phyloP scores from a whole-genome alignment of 2,329 filamentous ascomycete species.

The Aspergillus quadricinctus region DNA sequence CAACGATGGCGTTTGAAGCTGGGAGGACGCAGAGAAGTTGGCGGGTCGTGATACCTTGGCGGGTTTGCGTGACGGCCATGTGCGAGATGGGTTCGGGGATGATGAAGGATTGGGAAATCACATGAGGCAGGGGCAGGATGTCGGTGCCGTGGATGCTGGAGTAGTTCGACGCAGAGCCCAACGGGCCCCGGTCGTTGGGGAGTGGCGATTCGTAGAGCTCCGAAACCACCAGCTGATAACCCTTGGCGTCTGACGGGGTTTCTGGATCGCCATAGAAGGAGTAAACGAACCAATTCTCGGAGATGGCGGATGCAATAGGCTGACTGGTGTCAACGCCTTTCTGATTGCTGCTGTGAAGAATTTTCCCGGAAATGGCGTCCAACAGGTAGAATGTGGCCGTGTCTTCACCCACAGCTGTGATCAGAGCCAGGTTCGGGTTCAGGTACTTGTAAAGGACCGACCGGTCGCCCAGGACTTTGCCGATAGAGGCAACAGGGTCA shows the following conservation, averaged over 20 bases:
- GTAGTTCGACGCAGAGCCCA: conserved; percentile 66
- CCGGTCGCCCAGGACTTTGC: conserved; percentile 84
- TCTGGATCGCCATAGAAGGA: conserved; percentile 61
- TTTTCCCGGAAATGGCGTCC: conserved; percentile 77
- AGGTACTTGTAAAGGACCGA: conserved; percentile 97
- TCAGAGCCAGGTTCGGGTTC: conserved; percentile 76
- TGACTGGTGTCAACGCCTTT: conserved; percentile 68
- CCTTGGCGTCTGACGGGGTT: conserved; percentile 57
- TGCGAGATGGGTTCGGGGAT: conserved; percentile 73
- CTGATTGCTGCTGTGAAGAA: conserved; percentile 69
- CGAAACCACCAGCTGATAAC: conserved; percentile 78
- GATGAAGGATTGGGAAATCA: conserved; percentile 75
- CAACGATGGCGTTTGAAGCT: conserved; percentile 67
- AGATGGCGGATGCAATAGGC: conserved; percentile 70
- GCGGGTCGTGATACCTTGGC: conserved; percentile 83
- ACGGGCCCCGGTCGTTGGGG: conserved; percentile 77
- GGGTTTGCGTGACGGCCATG: conserved; percentile 80
- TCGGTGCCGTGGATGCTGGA: conserved; percentile 70
- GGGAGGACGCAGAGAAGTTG: conserved; percentile 77
- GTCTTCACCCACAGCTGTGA: conserved; percentile 63
- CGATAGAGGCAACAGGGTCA: conserved; percentile 91
- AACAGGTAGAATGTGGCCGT: conserved; percentile 72
- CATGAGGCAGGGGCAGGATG: conserved; percentile 62
- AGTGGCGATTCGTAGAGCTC: conserved; percentile 86
- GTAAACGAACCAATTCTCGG: conserved; percentile 95